Evolutionary conservation across 768 basidiomycete genomes (phyloP).

Genomic region (Pulveroboletus sp.): DNA sequence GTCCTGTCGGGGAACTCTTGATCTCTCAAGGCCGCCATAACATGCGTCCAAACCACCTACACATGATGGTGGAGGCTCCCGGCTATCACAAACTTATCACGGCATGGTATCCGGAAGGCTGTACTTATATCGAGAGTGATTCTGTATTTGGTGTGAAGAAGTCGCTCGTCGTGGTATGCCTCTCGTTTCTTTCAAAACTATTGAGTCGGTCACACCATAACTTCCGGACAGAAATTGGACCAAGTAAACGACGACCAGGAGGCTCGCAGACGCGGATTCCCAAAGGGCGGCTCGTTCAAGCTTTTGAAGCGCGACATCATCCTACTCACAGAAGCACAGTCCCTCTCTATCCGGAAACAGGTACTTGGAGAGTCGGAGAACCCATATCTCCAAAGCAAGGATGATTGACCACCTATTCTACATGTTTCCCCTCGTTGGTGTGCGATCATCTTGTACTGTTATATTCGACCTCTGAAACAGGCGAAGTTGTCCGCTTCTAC

Average conservation of each 20-base stretch:
- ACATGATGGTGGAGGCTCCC: constrained; percentile 64
- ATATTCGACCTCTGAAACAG: not conserved
- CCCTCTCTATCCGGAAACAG: constrained; percentile 25
- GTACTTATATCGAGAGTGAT: constrained; percentile 63
- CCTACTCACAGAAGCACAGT: constrained; percentile 40
- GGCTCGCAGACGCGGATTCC: constrained; percentile 48
- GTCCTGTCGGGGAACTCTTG: constrained; percentile 66
- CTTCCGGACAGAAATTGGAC: constrained; percentile 41
- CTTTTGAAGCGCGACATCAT: constrained; percentile 44
- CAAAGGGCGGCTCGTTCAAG: constrained; percentile 43
- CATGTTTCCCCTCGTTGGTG: not conserved
- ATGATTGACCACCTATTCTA: not conserved
- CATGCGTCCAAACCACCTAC: constrained; percentile 77
- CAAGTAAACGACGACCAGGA: constrained; percentile 50
- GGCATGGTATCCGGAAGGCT: constrained; percentile 69
- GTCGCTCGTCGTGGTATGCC: constrained; percentile 67
- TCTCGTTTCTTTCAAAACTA: not conserved
- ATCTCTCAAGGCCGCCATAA: constrained; percentile 58
- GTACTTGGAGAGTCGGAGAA: constrained; percentile 9
- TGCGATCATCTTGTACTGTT: not conserved
- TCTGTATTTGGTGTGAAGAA: constrained; percentile 80
- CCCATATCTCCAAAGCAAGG: not conserved
- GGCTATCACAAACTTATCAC: constrained; percentile 72
- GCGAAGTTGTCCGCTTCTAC: not conserved
- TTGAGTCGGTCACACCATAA: not conserved